Evolutionary conservation across 352 stramenopile genomes (phyloP).

Genomic region (Phytopythium vexans): DNA sequence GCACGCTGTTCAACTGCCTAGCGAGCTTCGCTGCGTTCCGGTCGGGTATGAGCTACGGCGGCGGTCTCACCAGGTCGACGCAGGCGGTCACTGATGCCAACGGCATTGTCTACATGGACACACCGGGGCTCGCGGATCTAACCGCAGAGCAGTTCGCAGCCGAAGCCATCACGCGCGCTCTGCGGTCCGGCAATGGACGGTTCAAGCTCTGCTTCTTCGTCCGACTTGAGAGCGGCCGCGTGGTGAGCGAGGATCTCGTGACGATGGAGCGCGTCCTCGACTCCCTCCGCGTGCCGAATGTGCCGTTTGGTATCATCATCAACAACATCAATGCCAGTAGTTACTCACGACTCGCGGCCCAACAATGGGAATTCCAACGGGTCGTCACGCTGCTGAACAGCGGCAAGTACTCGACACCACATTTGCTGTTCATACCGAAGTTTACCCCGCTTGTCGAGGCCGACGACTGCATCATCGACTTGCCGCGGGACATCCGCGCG

Average conservation of each 20-base stretch:
- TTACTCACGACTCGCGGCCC: slow-evolving; percentile 6
- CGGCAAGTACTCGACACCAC: slow-evolving; percentile 1
- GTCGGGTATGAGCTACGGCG: slow-evolving; percentile 8
- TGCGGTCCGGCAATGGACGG: slow-evolving; percentile 8
- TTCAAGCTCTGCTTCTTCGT: slow-evolving; percentile 13
- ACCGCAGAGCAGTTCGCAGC: slow-evolving; percentile 5
- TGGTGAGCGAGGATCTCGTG: slow-evolving; percentile 7
- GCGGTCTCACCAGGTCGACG: slow-evolving; percentile 11
- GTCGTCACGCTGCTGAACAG: slow-evolving; percentile 10
- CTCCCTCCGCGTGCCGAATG: slow-evolving; percentile 2
- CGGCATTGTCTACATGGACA: slow-evolving; percentile 22
- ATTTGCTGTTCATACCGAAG: slow-evolving; percentile 13
- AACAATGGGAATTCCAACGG: slow-evolving; percentile 6
- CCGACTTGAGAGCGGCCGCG: slow-evolving; percentile 7
- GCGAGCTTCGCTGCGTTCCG: slow-evolving; percentile 6
- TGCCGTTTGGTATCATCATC: slow-evolving; percentile 10
- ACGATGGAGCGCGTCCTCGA: slow-evolving; percentile 11
- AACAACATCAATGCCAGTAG: slow-evolving; percentile 12
- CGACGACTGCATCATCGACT: neutral
- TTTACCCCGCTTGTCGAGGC: slow-evolving; percentile 10
- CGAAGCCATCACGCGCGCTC: slow-evolving; percentile 13
- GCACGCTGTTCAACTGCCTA: slow-evolving; percentile 24
- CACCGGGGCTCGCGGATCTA: slow-evolving; percentile 11
- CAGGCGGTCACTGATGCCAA: slow-evolving; percentile 9
- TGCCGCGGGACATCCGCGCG: neutral